A percentile compares a stretch with the other conserved stretches of the same genome.
Evolutionary conservation across 495 filamentous ascomycete genomes (phyloP).

Genomic region (Lophiostoma macrostomum): DNA sequence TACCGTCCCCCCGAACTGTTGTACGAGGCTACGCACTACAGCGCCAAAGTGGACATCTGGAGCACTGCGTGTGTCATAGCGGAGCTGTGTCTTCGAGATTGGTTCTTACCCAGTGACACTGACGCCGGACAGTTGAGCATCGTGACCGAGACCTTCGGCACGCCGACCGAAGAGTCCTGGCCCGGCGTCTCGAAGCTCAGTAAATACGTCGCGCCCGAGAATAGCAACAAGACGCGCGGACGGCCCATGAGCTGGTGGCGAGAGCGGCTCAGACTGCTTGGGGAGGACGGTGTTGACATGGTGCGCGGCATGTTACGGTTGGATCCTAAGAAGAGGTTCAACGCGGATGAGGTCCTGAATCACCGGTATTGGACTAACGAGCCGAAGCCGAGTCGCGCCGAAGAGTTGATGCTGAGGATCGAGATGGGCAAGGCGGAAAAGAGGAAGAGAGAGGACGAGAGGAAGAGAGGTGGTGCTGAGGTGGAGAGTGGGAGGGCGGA

Average conservation of each 20-base stretch:
- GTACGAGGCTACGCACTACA: constrained; percentile 84
- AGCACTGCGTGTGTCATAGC: constrained; percentile 91
- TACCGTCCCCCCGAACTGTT: constrained; percentile 83
- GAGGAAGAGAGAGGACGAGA: constrained; percentile 75
- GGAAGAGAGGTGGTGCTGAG: constrained; percentile 69
- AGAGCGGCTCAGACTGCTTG: constrained; percentile 75
- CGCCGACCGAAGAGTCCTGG: constrained; percentile 93
- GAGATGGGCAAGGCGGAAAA: constrained; percentile 67
- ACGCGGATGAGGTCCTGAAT: constrained; percentile 68
- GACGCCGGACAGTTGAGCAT: constrained; percentile 76
- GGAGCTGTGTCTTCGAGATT: constrained; percentile 77
- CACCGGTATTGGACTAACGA: constrained; percentile 85
- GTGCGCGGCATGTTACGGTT: constrained; percentile 80
- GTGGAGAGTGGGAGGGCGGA: constrained; percentile 53
- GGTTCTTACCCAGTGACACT: constrained; percentile 74
- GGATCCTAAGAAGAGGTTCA: constrained; percentile 79
- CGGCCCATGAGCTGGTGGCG: constrained; percentile 45
- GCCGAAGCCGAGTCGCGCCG: constrained; percentile 80
- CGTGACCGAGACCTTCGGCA: constrained; percentile 82
- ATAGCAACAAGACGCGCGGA: constrained; percentile 52
- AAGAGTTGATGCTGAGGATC: constrained; percentile 74
- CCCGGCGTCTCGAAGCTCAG: constrained; percentile 80
- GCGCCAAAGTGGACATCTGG: constrained; percentile 90
- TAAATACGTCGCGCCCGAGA: constrained; percentile 61
- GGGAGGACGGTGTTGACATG: constrained; percentile 77